A percentile compares a stretch with the other conserved stretches of the same genome.
Conservation (phyloP, 192 early-diverging fungal genomes). For the Coemansia sp. region DNA sequence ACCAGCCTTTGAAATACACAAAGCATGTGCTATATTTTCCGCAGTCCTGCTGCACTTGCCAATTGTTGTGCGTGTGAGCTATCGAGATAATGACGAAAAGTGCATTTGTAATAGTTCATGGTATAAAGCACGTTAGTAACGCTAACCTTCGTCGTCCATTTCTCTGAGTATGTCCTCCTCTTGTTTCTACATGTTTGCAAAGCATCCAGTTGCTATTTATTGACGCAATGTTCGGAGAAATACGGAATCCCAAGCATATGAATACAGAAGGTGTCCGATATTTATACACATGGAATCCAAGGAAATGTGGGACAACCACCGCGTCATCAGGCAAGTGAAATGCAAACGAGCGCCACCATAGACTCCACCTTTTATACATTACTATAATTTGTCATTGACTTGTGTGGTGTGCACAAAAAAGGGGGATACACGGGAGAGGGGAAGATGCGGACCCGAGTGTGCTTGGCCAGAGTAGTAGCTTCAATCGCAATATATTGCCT, state of each 20-base stretch:
- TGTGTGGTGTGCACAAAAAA: neutral
- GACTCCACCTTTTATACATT: constrained; percentile 4
- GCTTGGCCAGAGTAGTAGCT: neutral
- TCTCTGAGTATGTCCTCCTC: neutral
- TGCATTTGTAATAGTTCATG: no score
- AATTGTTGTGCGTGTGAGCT: no score
- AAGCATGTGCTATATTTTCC: no score
- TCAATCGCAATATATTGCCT: constrained; percentile 10
- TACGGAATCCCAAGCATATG: neutral
- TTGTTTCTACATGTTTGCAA: neutral
- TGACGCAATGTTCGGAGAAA: no score
- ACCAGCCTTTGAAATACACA: no score
- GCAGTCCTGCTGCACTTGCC: no score
- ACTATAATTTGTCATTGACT: constrained; percentile 1
- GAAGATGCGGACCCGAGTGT: neutral
- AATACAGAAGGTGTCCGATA: neutral
- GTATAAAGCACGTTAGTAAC: neutral
- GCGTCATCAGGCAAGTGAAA: constrained; percentile 3
- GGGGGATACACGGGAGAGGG: neutral
- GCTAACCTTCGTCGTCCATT: neutral
- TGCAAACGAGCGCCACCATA: constrained; percentile 12
- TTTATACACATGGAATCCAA: neutral
- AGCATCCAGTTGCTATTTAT: no score
- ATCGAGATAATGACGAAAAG: no score
- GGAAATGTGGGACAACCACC: neutral